phyloP scores from a whole-genome alignment of 2,329 filamentous ascomycete genomes.

The Fusarium subglutinans region DNA sequence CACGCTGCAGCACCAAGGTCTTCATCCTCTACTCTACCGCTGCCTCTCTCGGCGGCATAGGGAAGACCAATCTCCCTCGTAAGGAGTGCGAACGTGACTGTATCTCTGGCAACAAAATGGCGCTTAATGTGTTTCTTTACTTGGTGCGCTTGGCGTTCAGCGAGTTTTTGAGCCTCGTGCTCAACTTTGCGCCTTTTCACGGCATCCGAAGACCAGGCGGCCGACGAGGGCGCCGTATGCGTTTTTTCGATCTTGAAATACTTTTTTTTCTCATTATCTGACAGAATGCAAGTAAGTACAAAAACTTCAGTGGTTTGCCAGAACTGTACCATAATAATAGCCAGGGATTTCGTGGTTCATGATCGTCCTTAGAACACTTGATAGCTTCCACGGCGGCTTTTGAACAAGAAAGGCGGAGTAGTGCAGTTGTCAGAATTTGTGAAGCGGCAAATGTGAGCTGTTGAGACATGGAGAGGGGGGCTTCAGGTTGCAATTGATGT shows the following conservation, averaged over 20 bases:
- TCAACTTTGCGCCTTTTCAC: constrained; percentile 65
- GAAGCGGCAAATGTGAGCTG: not conserved
- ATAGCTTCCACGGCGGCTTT: not conserved
- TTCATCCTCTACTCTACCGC: constrained; percentile 34
- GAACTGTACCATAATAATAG: constrained; percentile 60
- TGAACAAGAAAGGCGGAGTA: not conserved
- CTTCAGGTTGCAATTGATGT: not conserved
- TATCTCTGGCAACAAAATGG: constrained; percentile 47
- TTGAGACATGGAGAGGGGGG: not conserved
- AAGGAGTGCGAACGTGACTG: constrained; percentile 43
- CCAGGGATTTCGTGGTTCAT: constrained; percentile 59
- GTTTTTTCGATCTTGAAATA: constrained; percentile 75
- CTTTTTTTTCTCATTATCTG: constrained; percentile 67
- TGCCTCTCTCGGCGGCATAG: constrained; percentile 27
- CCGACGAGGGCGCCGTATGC: constrained; percentile 59
- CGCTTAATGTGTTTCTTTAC: constrained; percentile 53
- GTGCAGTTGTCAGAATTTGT: not conserved
- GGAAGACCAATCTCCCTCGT: constrained; percentile 40
- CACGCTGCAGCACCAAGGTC: constrained; percentile 49
- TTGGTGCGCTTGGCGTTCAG: constrained; percentile 41
- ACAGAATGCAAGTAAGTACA: not conserved
- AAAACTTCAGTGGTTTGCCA: not conserved
- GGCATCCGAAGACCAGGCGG: constrained; percentile 65
- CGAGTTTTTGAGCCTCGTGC: constrained; percentile 47
- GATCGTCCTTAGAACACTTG: not conserved